phyloP scores from a whole-genome alignment of 345 rosid genomes.

The Linum lewisii region DNA sequence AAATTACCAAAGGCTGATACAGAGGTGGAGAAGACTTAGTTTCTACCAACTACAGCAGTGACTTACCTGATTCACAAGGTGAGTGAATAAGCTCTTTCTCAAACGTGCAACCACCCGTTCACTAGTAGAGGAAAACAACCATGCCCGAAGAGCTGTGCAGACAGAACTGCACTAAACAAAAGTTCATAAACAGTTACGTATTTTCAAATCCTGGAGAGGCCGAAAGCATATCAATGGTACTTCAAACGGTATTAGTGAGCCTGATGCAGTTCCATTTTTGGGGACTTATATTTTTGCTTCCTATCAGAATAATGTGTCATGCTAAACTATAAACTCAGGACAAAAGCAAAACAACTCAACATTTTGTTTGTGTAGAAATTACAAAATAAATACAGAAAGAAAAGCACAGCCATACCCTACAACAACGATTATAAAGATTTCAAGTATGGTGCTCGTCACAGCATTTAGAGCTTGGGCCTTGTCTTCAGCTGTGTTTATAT shows the following conservation, averaged over 20 bases:
- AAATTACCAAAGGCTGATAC: not conserved
- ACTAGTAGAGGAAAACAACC: constrained; percentile 53
- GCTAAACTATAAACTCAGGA: not conserved
- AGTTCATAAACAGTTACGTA: not conserved
- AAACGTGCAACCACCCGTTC: constrained; percentile 62
- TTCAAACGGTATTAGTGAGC: not conserved
- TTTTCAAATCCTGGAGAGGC: not conserved
- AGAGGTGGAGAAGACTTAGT: not conserved
- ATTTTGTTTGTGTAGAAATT: not conserved
- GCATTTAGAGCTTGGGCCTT: constrained; percentile 34
- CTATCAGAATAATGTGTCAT: not conserved
- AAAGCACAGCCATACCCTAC: constrained; percentile 28
- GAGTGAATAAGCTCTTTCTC: constrained; percentile 44
- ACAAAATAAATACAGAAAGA: not conserved
- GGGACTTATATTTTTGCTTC: no score
- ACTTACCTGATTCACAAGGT: constrained; percentile 49
- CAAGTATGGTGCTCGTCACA: constrained; percentile 35
- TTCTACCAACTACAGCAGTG: not conserved
- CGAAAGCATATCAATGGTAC: not conserved
- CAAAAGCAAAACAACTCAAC: not conserved
- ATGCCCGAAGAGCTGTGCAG: constrained; percentile 47
- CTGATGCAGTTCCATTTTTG: no score
- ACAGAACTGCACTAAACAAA: constrained; percentile 29
- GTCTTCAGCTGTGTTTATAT: constrained; percentile 35
- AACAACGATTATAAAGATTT: constrained; percentile 41